phyloP scores from a whole-genome alignment of 2,329 filamentous ascomycete species.

The Penicillium carneum region DNA sequence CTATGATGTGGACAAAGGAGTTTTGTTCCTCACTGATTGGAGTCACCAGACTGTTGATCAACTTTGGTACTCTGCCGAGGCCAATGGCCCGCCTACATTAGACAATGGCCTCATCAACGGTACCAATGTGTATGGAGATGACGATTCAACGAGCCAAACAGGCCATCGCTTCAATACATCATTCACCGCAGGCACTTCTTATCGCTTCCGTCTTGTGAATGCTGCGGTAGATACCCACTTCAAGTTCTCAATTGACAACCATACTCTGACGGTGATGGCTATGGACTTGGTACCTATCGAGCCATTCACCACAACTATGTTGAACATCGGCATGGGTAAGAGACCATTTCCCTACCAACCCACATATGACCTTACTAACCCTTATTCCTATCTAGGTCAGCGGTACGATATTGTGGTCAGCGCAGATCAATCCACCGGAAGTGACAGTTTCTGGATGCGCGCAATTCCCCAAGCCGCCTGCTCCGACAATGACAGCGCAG shows the following conservation, averaged over 20 bases:
- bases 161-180: background rate
- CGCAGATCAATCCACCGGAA: background rate
- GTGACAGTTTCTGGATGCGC: background rate
- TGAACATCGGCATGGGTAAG: background rate
- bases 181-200: background rate
- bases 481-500: background rate
- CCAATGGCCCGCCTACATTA: background rate
- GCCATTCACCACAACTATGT: background rate
- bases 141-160: background rate
- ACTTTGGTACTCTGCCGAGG: background rate
- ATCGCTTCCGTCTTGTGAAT: background rate
- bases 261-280: constrained; percentile 1
- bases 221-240: background rate
- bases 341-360: background rate
- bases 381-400: background rate
- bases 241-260: constrained; percentile 1
- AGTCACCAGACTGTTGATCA: background rate
- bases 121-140: background rate
- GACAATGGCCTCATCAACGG: background rate
- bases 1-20: background rate
- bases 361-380: background rate
- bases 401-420: background rate
- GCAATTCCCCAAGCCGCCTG: background rate
- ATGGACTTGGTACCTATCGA: background rate
- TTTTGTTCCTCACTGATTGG: background rate